Evolutionary conservation across 495 filamentous ascomycete species (phyloP).

Genomic region (Acidiella bohemica): DNA sequence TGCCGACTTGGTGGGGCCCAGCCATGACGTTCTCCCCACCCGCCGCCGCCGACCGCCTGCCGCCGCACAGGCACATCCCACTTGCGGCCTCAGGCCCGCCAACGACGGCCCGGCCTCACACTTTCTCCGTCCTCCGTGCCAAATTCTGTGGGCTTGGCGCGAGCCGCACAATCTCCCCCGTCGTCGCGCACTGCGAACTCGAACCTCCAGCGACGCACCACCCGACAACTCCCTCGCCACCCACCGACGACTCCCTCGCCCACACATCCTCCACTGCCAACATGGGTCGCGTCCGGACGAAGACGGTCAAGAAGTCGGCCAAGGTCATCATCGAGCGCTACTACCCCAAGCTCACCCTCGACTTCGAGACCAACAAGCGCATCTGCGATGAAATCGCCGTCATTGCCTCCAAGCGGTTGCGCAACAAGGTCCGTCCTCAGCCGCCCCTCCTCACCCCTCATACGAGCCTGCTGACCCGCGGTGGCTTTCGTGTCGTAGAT

Average conservation of each 20-base stretch:
- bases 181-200: conserved; percentile 1
- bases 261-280: conserved; percentile 42
- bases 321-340: conserved; percentile 95
- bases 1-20: too few species aligned
- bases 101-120: background rate
- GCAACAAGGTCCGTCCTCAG: conserved; percentile 96
- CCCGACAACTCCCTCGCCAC: background rate
- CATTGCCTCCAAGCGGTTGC: conserved; percentile 91
- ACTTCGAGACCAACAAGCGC: conserved; percentile 99
- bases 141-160: background rate
- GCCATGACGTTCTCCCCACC: too few species aligned
- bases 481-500: conserved; percentile 62
- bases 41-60: too few species aligned
- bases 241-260: background rate
- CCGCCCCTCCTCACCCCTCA: too few species aligned
- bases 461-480: background rate
- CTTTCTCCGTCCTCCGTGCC: background rate
- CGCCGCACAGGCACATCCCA: too few species aligned
- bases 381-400: conserved; percentile 99
- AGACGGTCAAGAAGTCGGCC: conserved; percentile 99
- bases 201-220: background rate
- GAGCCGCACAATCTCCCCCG: background rate
- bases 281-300: conserved; percentile 95
- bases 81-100: too few species aligned
- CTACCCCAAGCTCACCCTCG: conserved; percentile 89